These are phyloP conservation scores for Phytophthora vignae DNA, from an alignment of 352 stramenopile genomes.

Conservation along the genomic window DNA sequence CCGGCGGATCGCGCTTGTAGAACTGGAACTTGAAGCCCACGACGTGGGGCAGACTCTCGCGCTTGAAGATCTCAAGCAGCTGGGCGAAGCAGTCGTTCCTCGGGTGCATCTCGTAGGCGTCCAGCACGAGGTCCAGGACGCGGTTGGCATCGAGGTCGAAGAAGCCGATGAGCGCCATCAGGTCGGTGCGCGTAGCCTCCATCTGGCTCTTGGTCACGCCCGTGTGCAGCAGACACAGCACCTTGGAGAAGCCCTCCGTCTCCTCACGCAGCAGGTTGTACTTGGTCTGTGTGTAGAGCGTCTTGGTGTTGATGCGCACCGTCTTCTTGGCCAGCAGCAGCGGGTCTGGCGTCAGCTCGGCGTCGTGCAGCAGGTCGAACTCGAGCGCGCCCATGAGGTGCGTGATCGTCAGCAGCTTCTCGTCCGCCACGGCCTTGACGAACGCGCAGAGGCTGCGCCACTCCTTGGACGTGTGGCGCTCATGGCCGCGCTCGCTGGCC, in stretches of 20 bases:
- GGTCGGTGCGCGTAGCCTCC: slow-evolving; percentile 71
- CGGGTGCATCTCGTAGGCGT: slow-evolving; percentile 93
- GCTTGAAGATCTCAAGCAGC: slow-evolving; percentile 79
- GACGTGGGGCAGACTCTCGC: slow-evolving; percentile 86
- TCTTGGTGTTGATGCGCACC: slow-evolving; percentile 89
- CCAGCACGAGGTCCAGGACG: slow-evolving; percentile 93
- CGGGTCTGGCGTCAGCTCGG: slow-evolving; percentile 59
- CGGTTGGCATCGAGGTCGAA: slow-evolving; percentile 98
- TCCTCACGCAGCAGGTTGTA: slow-evolving; percentile 98
- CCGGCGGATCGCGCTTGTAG: slow-evolving; percentile 70
- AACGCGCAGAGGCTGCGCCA: slow-evolving; percentile 76
- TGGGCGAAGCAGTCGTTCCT: slow-evolving; percentile 79
- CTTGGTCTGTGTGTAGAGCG: slow-evolving; percentile 95
- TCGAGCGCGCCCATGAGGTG: slow-evolving; percentile 76
- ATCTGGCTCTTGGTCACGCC: slow-evolving; percentile 71
- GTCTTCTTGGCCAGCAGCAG: slow-evolving; percentile 73
- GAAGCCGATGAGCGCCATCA: slow-evolving; percentile 85
- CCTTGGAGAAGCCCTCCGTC: slow-evolving; percentile 96
- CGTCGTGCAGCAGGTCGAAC: slow-evolving; percentile 78
- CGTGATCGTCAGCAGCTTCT: slow-evolving; percentile 64
- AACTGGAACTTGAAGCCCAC: slow-evolving; percentile 95
- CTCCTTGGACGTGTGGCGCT: slow-evolving; percentile 71
- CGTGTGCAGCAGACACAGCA: slow-evolving; percentile 86
- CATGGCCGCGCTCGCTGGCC: slow-evolving; percentile 66
- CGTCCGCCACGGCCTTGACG: slow-evolving; percentile 70